Base-by-base conservation (phyloP, 345 rosid species). In the Physaria fendleri region DNA sequence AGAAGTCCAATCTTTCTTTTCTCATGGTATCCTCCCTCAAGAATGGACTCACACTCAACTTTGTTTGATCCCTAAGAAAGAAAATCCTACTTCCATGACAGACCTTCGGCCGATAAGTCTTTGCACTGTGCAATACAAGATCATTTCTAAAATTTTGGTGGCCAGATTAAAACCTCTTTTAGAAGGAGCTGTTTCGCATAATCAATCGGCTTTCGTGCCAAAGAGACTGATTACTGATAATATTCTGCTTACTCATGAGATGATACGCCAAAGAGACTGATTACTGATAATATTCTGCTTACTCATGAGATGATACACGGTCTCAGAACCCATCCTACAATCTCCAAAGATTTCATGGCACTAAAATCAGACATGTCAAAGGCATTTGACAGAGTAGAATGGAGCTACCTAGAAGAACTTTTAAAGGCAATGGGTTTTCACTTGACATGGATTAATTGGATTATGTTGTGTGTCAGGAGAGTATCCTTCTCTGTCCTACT, bases 11-110 rank as follows among this genome's bases (percentile, higher is more conserved):
- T 0, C 0, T 4, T 34, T 34, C 1, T 34, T 34, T 3, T 0
- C 1, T 0, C 1, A 10, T 1, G 35, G 35, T 2, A 2, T 2
- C 1, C 0, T 30, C 1, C 35, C 35, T 5, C 1, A 0, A 0
- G 35, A 30, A 9, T 30, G 35, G 35, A 30, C 8, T 3, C 10
- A 2, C 1, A 30, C n/a, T 0, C 35, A 30, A 0, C 1, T 30
- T 1, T 25, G 29, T 1, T 7, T 25, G 0, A 30, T 30, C 0
- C 35, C 35, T 2, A 30, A 30, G 1, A 2, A 2, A 0, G 1
- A 0, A 2, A 10, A 30, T 2, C 35, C 35, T 0, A 10, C 3
- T 9, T 1, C 8, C 4, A 32, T 32, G 35, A 4, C n/a, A 0
- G 10, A 32, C 1, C 1, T 32, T 0, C 1, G 37, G 0, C 15